Base-by-base conservation (phyloP, 345 rosid species). In the Noccaea bulbosa region DNA sequence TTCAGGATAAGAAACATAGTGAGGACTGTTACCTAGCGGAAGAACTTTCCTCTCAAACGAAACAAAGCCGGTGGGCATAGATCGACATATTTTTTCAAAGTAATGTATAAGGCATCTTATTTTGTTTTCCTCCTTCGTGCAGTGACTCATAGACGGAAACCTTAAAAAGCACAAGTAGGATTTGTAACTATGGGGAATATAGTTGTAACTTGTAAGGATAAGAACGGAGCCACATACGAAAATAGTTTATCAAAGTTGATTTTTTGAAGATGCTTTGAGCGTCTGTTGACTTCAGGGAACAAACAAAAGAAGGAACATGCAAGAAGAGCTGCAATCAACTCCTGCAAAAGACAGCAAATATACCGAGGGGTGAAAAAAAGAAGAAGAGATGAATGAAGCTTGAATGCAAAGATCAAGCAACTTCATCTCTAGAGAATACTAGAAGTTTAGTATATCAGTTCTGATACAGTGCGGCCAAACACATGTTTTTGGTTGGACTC, bases 31-130 rank as follows among this genome's bases (percentile, higher is more conserved):
- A 53, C 74, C 82, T 22, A 70, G 35, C 0, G 79, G 76, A 74
- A 91, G 97, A 69, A 86, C 70, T 81, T 90, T 93, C 58, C 91
- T 78, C 85, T 93, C 96, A 80, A 88, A 93, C 11, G 97, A 91
- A 40, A 93, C 87, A 75, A 76, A 78, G 32, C 97, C 98, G 15
- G 34, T 53, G 22, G 98, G 97, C 78, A 82, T 77, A 61, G 22
- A 58, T n/a, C 70, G 76, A 70, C 85, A 81, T 72, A 91, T 83
- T 81, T 92, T 84, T 62, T 69, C 83, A 73, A 88, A 93, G 83
- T 88, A 91, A 72, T 86, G 87, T 5, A 75, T 34, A 11, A 87
- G 78, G 67, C 96, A 91, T 79, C 70, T 88, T 58, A 91, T 69
- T 71, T 93, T 90, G 75, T 72, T 78, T 74, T 93, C 86, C 65